phyloP scores from a whole-genome alignment of 352 stramenopile species.

The Pythium pectinolyticum region DNA sequence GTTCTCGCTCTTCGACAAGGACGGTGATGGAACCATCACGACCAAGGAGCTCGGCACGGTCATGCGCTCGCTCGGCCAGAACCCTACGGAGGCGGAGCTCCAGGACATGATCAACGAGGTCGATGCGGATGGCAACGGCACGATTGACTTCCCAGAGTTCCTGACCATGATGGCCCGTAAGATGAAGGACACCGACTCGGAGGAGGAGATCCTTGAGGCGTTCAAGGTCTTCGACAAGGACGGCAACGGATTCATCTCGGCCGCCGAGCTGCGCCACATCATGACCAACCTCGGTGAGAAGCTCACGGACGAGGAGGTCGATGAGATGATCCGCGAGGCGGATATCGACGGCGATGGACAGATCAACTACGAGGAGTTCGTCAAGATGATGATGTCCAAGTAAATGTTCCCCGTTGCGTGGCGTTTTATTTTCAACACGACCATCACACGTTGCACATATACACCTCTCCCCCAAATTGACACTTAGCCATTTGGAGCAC shows the following conservation, averaged over 20 bases:
- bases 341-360: constrained; percentile 98
- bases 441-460: not conserved
- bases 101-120: constrained; percentile 99
- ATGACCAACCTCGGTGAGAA: constrained; percentile 99
- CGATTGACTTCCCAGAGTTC: constrained; percentile 99
- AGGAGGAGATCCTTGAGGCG: constrained; percentile 98
- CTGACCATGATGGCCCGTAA: constrained; percentile 99
- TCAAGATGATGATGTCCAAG: constrained; percentile 99
- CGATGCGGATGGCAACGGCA: constrained; percentile 98
- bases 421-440: not conserved
- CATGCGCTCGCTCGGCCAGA: constrained; percentile 98
- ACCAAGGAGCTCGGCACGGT: constrained; percentile 99
- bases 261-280: constrained; percentile 97
- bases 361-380: constrained; percentile 99
- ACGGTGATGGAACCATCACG: constrained; percentile 98
- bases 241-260: constrained; percentile 98
- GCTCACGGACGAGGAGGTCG: constrained; percentile 97
- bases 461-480: not conserved
- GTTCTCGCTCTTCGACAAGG: constrained; percentile 99
- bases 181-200: constrained; percentile 99
- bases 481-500: constrained; percentile 3
- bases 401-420: constrained; percentile 44
- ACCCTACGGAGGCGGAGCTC: constrained; percentile 97
- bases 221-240: constrained; percentile 99
- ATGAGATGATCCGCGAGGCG: constrained; percentile 99